These are phyloP conservation scores for Pachyrhizus erosus DNA, from an alignment of 306 rosid species.

Conservation along the genomic window DNA sequence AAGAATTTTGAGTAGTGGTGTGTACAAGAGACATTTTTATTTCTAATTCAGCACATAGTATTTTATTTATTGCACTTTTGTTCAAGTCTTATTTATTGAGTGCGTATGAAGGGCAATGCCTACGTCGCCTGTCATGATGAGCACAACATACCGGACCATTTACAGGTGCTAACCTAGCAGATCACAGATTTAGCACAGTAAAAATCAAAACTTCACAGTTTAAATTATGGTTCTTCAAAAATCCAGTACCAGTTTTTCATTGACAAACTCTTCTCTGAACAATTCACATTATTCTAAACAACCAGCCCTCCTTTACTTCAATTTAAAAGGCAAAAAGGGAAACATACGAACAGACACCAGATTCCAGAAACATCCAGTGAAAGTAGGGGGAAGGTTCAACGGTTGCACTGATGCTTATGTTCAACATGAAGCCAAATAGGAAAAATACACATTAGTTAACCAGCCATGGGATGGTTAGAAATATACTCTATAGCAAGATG, in stretches of 20 bases:
- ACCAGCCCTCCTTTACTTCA: slow-evolving; percentile 42
- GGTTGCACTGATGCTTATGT: slow-evolving; percentile 36
- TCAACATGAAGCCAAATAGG: slow-evolving; percentile 36
- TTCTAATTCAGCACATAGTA: no score
- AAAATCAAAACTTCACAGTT: slow-evolving; percentile 13
- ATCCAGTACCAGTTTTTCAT: slow-evolving; percentile 35
- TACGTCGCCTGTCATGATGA: no score
- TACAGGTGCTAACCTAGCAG: neutral
- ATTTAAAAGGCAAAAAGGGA: slow-evolving; percentile 10
- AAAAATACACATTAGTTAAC: slow-evolving; percentile 47
- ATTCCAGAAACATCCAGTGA: slow-evolving; percentile 42
- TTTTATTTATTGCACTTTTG: no score
- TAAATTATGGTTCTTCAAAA: slow-evolving; percentile 30
- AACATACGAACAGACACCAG: slow-evolving; percentile 25
- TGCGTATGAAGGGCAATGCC: no score
- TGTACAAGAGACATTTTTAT: no score
- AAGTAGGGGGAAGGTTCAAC: slow-evolving; percentile 21
- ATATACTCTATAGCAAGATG: slow-evolving; percentile 89
- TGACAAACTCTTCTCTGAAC: slow-evolving; percentile 44
- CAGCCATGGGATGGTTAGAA: slow-evolving; percentile 89
- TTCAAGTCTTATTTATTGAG: no score
- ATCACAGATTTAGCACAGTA: neutral
- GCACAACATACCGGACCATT: no score
- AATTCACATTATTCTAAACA: slow-evolving; percentile 62
- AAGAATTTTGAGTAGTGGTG: no score